Conservation (phyloP, 1,284 basidiomycete species). For the Tilletia caries region DNA sequence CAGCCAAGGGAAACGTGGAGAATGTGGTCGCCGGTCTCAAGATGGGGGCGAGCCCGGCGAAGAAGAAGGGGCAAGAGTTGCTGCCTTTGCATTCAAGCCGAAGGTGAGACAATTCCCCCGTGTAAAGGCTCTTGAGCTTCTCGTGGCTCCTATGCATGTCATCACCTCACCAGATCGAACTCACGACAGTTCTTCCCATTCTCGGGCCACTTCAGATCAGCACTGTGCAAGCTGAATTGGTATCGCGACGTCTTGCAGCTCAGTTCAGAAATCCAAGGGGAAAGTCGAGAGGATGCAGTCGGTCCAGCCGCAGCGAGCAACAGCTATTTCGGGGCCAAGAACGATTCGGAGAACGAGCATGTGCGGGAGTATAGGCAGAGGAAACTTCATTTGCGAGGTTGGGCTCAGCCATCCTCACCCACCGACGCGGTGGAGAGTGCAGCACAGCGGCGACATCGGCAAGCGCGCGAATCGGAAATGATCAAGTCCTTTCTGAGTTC, state of each 20-base stretch:
- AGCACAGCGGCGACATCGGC: background rate
- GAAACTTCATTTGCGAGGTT: background rate
- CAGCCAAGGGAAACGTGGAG: background rate
- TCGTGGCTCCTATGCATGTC: background rate
- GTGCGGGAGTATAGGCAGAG: background rate
- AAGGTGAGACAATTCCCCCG: too few relatives aligned
- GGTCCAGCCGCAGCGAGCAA: too few relatives aligned
- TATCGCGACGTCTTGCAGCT: background rate
- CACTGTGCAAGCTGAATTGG: constrained; percentile 3
- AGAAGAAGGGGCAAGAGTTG: constrained; percentile 9
- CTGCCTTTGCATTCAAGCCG: background rate
- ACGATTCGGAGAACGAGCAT: background rate
- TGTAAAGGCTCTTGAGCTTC: too few relatives aligned
- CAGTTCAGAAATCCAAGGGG: background rate
- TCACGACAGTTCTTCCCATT: background rate
- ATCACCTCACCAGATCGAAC: background rate
- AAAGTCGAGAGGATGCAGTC: background rate
- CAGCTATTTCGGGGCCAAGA: background rate
- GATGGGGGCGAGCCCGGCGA: constrained; percentile 4
- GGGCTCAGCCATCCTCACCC: too few relatives aligned
- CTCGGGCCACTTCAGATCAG: background rate
- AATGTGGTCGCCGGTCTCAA: constrained; percentile 10
- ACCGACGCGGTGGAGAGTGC: background rate
- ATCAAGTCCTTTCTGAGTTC: background rate
- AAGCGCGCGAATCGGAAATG: background rate